Conservation (phyloP, 768 basidiomycete genomes). For the Rhizopogon roseolus region DNA sequence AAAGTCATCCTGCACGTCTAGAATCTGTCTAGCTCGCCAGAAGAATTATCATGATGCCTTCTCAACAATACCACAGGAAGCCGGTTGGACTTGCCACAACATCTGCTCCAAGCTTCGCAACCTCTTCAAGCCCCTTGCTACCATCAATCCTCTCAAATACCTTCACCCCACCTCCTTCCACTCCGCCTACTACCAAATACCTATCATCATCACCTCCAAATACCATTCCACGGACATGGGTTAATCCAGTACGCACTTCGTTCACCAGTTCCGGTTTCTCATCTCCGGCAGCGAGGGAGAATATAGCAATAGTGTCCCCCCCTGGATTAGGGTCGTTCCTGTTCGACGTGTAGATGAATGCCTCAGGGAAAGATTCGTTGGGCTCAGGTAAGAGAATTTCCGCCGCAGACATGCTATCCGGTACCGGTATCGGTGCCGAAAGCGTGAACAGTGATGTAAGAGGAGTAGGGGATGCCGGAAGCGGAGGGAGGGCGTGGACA, state of each 20-base stretch:
- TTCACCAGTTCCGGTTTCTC: conserved; percentile 44
- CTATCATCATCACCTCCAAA: conserved; percentile 59
- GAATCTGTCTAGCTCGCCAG: neutral
- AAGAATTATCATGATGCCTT: neutral
- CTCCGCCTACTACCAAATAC: conserved; percentile 66
- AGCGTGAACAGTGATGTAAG: conserved; percentile 43
- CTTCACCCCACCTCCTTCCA: conserved; percentile 60
- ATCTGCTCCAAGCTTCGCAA: conserved; percentile 37
- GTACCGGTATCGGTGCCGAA: conserved; percentile 36
- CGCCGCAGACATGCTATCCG: conserved; percentile 55
- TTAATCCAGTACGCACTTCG: conserved; percentile 66
- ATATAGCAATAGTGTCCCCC: conserved; percentile 73
- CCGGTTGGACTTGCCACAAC: conserved; percentile 31
- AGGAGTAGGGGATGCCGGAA: conserved; percentile 34
- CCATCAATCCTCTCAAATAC: conserved; percentile 63
- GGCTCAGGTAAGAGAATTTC: conserved; percentile 62
- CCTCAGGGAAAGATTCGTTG: conserved; percentile 44
- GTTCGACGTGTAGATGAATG: conserved; percentile 72
- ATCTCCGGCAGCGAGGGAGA: conserved; percentile 42
- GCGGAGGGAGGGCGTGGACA: conserved; percentile 47
- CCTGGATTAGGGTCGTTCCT: conserved; percentile 64
- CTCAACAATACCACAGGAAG: conserved; percentile 36
- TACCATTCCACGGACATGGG: conserved; percentile 64
- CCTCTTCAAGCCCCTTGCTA: conserved; percentile 47
- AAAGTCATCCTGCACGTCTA: neutral